These are phyloP conservation scores for bread wheat (Triticum aestivum) DNA, from an alignment of 176 grass and related monocot genomes.

Conservation along the genomic window DNA sequence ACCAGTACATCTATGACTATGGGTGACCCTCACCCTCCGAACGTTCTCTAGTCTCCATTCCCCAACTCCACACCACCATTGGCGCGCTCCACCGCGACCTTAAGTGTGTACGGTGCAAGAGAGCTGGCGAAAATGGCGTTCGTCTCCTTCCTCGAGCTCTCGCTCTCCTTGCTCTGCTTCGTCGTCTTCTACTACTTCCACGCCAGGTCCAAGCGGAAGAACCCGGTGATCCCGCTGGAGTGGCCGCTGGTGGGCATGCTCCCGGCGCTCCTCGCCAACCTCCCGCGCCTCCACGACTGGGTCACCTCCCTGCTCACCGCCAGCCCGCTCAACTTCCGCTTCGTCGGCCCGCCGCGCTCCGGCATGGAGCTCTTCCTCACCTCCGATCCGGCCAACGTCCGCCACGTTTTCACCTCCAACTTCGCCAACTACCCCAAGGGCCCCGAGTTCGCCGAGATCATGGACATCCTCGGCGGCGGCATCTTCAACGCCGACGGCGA, in stretches of 20 bases:
- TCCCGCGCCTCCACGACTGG: slow-evolving; percentile 61
- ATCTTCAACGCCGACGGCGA: slow-evolving; percentile 74
- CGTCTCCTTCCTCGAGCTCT: slow-evolving; percentile 16
- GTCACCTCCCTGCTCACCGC: slow-evolving; percentile 18
- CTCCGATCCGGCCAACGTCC: slow-evolving; percentile 55
- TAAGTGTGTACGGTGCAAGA: neutral
- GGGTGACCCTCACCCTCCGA: neutral
- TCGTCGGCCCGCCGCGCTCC: slow-evolving; percentile 46
- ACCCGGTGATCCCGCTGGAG: slow-evolving; percentile 40
- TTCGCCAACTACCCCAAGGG: slow-evolving; percentile 83
- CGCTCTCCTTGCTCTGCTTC: slow-evolving; percentile 40
- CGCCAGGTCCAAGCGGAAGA: slow-evolving; percentile 30
- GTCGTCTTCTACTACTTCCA: slow-evolving; percentile 37
- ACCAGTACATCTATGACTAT: neutral
- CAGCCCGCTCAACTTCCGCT: slow-evolving; percentile 47
- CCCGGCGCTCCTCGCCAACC: slow-evolving; percentile 44
- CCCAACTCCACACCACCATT: neutral
- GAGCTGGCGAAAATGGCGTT: slow-evolving; percentile 15
- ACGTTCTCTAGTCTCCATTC: neutral
- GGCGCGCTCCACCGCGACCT: neutral
- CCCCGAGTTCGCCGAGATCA: slow-evolving; percentile 64
- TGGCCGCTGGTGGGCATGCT: slow-evolving; percentile 81
- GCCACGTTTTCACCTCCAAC: slow-evolving; percentile 77
- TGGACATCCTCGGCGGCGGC: slow-evolving; percentile 79
- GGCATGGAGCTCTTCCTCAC: slow-evolving; percentile 58